Evolutionary conservation across 495 filamentous ascomycete genomes (phyloP), one percentile per base, ranked within the genome.

Genomic region (Tetracladium setigerum): DNA sequence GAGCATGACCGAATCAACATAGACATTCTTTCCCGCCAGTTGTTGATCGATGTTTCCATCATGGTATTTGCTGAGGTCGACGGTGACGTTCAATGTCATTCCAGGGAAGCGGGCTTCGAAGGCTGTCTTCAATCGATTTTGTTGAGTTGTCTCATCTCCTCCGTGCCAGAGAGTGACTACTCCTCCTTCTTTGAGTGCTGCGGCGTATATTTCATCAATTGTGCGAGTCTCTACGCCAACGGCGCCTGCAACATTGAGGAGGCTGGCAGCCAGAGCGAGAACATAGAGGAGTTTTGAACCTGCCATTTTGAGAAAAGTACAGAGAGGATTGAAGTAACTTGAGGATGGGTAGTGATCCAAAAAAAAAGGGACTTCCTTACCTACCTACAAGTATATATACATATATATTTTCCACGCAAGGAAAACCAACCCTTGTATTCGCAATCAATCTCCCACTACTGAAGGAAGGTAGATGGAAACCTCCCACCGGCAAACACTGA

Each of bases 41-140:
- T 60, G 58, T 31, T 54, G 57, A 44, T 67, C 65, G 34, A 64
- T 47, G 9, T 56, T 52, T 22, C 49, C 55, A 42, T 67, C 56
- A 18, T 64, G 62, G 47, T 67, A 67, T 30, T 67, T 67, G 46
- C 60, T 62, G 3, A 67, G 30, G 46, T 67, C 64, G 41, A 65
- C 60, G 10, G 64, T 67, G 17, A 67, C 43, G 44, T 67, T 67
- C 1, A 67, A 46, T 6, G 54, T 50, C 31, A 67, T 67, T 5
- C 54, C 54, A 17, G 64, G 64, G 47, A 67, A 67, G 10, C 54
- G 41, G 11, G 45, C 17, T 34, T 61, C 59, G 54, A 65, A 66
- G 0, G 56, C 56, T 6, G 44, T 30, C 33, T 57, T 59, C n/a
- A 66, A 42, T 7, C 24, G 18, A 7, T 56, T 52, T 42, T 66